Evolutionary conservation across 805 yeast genomes (phyloP).

Genomic region (Spathaspora gorwiae): DNA sequence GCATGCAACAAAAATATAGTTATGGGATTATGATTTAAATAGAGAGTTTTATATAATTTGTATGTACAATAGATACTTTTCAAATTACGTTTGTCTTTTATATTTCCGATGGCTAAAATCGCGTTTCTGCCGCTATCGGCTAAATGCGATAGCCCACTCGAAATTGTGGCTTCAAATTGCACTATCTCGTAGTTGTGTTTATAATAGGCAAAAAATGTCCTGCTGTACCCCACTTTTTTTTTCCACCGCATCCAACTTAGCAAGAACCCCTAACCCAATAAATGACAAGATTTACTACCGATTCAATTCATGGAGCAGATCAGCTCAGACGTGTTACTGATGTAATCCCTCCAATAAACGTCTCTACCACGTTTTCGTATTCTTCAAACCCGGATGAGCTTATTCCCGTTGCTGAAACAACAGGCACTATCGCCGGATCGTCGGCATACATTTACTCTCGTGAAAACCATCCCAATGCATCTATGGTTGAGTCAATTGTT

Average conservation of each 20-base stretch:
- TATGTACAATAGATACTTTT: not conserved
- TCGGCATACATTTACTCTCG: conserved; percentile 53
- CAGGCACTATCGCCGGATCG: conserved; percentile 5
- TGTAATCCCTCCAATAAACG: conserved; percentile 76
- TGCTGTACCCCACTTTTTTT: no score
- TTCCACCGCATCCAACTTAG: no score
- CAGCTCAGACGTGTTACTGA: conserved; percentile 52
- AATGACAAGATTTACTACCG: conserved; percentile 36
- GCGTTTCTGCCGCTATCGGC: no score
- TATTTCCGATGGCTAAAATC: no score
- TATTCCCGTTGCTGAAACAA: conserved; percentile 32
- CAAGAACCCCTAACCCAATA: no score
- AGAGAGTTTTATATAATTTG: not conserved
- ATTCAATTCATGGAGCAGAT: conserved; percentile 71
- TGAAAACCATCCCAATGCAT: conserved; percentile 66
- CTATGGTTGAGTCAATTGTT: conserved; percentile 63
- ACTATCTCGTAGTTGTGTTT: no score
- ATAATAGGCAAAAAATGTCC: no score
- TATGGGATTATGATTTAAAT: not conserved
- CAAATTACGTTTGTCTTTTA: no score
- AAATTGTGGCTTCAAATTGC: no score
- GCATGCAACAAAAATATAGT: conserved; percentile 8
- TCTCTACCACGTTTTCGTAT: conserved; percentile 75
- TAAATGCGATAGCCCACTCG: no score
- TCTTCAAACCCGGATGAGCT: conserved; percentile 54